Conservation (phyloP, 73 alveolate genomes). For the Diophrys appendiculata region DNA sequence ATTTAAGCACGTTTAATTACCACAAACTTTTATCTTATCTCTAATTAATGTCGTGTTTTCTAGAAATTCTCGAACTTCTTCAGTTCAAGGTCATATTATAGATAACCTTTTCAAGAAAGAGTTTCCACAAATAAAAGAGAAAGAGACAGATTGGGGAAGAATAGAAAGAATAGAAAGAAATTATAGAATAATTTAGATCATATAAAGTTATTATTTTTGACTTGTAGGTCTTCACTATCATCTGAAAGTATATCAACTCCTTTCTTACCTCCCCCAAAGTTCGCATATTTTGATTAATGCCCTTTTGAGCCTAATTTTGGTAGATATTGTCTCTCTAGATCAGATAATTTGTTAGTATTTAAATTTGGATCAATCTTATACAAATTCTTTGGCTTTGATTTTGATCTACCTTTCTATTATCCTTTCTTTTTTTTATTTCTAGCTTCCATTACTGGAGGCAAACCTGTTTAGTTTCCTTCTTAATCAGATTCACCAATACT, state of each 20-base stretch:
- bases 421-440: neutral
- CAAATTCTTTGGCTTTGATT: neutral
- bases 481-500: neutral
- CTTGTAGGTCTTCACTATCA: neutral
- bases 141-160: too few species aligned
- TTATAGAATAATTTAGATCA: too few species aligned
- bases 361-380: slow-evolving; percentile 2
- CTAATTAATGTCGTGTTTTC: too few species aligned
- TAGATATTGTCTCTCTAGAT: slow-evolving; percentile 3
- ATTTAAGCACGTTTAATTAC: too few species aligned
- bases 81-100: too few species aligned
- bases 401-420: slow-evolving; percentile 4
- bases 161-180: too few species aligned
- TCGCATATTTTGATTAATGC: neutral
- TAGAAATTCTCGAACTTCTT: too few species aligned
- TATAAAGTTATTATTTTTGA: neutral
- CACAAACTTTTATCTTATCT: too few species aligned
- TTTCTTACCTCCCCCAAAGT: neutral
- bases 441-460: slow-evolving; percentile 13
- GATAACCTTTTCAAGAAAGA: too few species aligned
- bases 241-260: neutral
- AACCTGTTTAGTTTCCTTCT: neutral
- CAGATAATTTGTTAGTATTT: slow-evolving; percentile 5
- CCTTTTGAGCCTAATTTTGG: neutral
- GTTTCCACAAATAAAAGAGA: too few species aligned